Conservation (phyloP, 192 early-diverging fungal species). For the Coemansia sp. region DNA sequence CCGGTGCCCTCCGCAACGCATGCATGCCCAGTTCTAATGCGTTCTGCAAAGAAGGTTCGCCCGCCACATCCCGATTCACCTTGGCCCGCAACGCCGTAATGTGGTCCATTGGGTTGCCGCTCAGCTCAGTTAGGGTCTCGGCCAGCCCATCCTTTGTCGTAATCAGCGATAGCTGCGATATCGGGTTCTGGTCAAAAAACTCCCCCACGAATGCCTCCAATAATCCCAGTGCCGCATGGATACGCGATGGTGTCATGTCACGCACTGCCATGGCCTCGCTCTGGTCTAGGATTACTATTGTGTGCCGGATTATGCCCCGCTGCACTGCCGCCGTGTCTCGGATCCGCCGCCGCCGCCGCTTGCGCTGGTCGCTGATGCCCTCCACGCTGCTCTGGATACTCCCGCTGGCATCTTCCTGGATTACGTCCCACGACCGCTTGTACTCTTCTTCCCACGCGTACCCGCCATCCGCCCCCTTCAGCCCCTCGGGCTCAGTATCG, state of each 20-base stretch:
- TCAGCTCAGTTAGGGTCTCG: conserved; percentile 79
- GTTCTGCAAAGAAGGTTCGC: conserved; percentile 92
- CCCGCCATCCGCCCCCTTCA: conserved; percentile 51
- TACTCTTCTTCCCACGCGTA: conserved; percentile 96
- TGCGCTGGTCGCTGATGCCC: conserved; percentile 65
- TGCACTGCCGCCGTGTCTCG: conserved; percentile 67
- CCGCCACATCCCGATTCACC: conserved; percentile 62
- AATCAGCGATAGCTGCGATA: conserved; percentile 80
- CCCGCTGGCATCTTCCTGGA: conserved; percentile 83
- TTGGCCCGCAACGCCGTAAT: conserved; percentile 60
- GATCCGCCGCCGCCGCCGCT: conserved; percentile 50
- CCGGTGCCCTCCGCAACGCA: conserved; percentile 72
- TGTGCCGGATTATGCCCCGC: conserved; percentile 78
- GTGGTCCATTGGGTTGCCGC: conserved; percentile 82
- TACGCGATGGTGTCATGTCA: conserved; percentile 75
- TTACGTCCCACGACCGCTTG: conserved; percentile 92
- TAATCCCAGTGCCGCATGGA: conserved; percentile 64
- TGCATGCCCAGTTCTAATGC: conserved; percentile 77
- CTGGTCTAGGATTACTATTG: conserved; percentile 77
- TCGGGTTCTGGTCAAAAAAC: conserved; percentile 94
- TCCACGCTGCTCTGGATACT: conserved; percentile 69
- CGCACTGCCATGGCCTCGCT: conserved; percentile 78
- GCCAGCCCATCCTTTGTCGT: conserved; percentile 80
- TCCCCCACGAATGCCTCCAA: conserved; percentile 73
- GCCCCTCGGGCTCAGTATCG: conserved; percentile 33